Evolutionary conservation across 78 protist species (phyloP), one percentile per base, ranked within the genome.

Genomic region (Dictyostelium firmibasis): DNA sequence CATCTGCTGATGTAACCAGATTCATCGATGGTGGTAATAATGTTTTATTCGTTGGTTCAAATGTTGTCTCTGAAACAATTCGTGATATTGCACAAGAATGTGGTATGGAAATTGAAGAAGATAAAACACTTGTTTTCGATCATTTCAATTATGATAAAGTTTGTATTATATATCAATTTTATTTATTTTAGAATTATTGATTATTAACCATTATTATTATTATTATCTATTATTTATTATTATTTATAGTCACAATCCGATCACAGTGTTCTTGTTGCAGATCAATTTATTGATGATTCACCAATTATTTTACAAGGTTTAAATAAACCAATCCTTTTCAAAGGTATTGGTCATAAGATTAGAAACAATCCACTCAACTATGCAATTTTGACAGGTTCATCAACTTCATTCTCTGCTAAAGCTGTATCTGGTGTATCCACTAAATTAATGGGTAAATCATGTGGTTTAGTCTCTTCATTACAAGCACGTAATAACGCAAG

Each of bases 401-500:
- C 79, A 27, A 87, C 96, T 5, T 81, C 97, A 33, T 97, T 93
- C 95, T 95, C 97, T 41, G 83, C 87, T 69, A 57, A 76, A 57
- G 82, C 69, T 1, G 50, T 33, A 78, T 20, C 75, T 35, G 81
- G 91, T 43, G 88, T 41, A 25, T 53, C 85, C 27, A 91, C 84
- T 23, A 85, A 50, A 81, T 77, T 83, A 14, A 20, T 20, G 33
- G 98, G 98, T 43, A 60, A 64, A 38, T 33, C 69, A 85, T 70
- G 83, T 10, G 97, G 94, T 41, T 86, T 98, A 60, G 98, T 96
- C 23, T 84, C 96, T 0, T 98, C 97, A 25, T 50, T 98, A 47
- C 99, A 98, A 85, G 96, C 99, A n/a, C 95, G 98, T 75, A 97
- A 92, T 84, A 96, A 95, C 29, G 97, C 98, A 31, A 89, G 99